These are phyloP conservation scores for Leccinum brunneo-olivaceum DNA, from an alignment of 1,284 basidiomycete species.

Conservation along the genomic window DNA sequence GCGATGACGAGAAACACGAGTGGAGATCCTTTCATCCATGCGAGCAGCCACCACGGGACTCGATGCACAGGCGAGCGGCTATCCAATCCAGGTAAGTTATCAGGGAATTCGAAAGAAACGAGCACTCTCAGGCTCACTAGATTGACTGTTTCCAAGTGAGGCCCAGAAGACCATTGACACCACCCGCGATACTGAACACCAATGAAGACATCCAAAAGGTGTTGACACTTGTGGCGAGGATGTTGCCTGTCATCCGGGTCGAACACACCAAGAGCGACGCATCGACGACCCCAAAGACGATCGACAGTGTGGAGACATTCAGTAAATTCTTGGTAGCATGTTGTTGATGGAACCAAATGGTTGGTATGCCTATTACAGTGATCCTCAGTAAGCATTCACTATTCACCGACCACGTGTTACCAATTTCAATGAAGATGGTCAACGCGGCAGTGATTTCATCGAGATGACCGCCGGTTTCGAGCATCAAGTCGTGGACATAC, in stretches of 20 bases:
- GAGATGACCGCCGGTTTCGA: constrained; percentile 47
- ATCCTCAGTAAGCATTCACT: constrained; percentile 4
- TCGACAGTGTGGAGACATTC: constrained; percentile 52
- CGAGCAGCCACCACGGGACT: constrained; percentile 44
- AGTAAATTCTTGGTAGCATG: constrained; percentile 46
- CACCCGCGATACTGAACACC: constrained; percentile 53
- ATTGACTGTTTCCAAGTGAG: constrained; percentile 56
- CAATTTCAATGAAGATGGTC: constrained; percentile 47
- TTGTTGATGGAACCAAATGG: constrained; percentile 52
- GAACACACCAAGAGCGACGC: constrained; percentile 50
- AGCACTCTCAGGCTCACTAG: constrained; percentile 36
- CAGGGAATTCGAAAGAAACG: constrained; percentile 1
- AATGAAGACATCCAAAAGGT: constrained; percentile 56
- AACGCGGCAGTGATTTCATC: constrained; percentile 45
- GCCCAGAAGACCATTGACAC: constrained; percentile 52
- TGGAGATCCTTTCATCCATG: constrained; percentile 55
- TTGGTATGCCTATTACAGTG: constrained; percentile 49
- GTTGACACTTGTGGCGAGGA: constrained; percentile 39
- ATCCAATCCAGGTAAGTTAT: neutral
- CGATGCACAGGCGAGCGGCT: constrained; percentile 50
- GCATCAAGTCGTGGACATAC: constrained; percentile 48
- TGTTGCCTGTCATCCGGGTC: constrained; percentile 18
- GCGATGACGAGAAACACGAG: constrained; percentile 51
- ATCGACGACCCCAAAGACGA: constrained; percentile 51
- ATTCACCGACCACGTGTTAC: constrained; percentile 20